Evolutionary conservation across 345 rosid genomes (phyloP), one percentile per base, ranked within the genome.

Genomic region (Lepidium africanum): DNA sequence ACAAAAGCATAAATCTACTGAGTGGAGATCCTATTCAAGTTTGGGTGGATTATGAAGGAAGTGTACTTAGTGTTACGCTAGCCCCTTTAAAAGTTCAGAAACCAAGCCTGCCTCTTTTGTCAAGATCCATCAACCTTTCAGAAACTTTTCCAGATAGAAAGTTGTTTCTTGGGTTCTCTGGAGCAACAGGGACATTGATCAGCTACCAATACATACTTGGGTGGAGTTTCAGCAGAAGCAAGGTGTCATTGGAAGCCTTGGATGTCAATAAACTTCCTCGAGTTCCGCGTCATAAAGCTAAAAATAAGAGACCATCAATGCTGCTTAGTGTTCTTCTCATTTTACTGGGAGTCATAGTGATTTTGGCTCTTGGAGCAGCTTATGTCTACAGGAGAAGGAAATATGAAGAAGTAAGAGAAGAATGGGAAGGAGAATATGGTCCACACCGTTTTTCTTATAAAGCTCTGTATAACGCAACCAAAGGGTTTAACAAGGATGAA

Each of bases 101-200:
- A 49, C 94, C 92, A 7, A 67, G 33, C 2, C 39, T 0, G 13
- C 88, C 94, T 21, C 84, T 90, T 43, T 13, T 90, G 69, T 87
- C 90, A 47, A 11, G 32, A 67, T 11, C 23, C 2, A n/a, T 70
- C n/a, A 80, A 86, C 81, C 68, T 86, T 49, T 86, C 86, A 23
- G 57, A 76, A 9, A 17, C 49, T 12, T 57, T 90, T 55, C 35
- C 65, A 27, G 78, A 79, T 12, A 54, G 54, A n/a, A 63, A 70
- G 25, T 75, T 84, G 67, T 81, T 74, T 67, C 62, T 85, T 11
- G 96, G 94, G 11, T 82, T 90, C 82, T 84, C 90, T 16, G 81
- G 89, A 39, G 47, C 91, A 1, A 84, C 88, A 2, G 83, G 88
- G 10, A 33, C 77, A 1, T 8, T 74, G 33, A 13, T 50, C 38